Evolutionary conservation across 768 basidiomycete genomes (phyloP), one percentile per base, ranked within the genome.

Genomic region (Leccinum broughii): DNA sequence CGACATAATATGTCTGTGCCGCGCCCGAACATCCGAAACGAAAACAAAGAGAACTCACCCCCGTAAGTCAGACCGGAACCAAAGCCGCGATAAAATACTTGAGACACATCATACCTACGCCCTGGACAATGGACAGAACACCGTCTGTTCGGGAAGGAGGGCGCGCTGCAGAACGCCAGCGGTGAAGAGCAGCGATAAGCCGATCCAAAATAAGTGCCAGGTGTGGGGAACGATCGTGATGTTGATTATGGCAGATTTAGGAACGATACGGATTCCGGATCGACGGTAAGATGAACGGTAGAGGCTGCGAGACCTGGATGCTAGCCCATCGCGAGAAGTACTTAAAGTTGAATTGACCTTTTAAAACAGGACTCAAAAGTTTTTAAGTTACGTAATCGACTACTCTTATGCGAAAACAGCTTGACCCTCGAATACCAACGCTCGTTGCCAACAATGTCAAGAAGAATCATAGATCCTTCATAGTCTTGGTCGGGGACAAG

Each of bases 401-500:
- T 41, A n/a, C 39, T 17, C 39, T 44, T 1, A 93, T 93, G 91
- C 84, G 90, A 55, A 92, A 93, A 75, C 90, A 92, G 68, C 85
- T 97, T 58, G 96, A 98, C 75, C 89, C 90, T 53, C 90, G 96
- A 44, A 93, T 98, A 63, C 93, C 93, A 17, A 89, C 88, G 55
- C 85, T 98, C 57, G 94, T 98, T 72, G 87, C 84, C 65, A 96
- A 96, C 74, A 93, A 93, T 83, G 95, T 97, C 72, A 89, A 92
- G 75, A 84, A 87, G 66, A 94, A 95, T 66, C 90, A 98, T 66
- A 81, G 97, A 39, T 95, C 92, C 2, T 98, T 99, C 80, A 90
- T 98, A 74, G 92, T 98, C 39, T 83, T 98, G 49, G 94, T 98
- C 17, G 97, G 97, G 37, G 95, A 98, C 79, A 91, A 87, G 73